A percentile compares a stretch with the other conserved stretches of the same genome.
Evolutionary conservation across 345 rosid genomes (phyloP).

Genomic region (Pugionium cornutum): DNA sequence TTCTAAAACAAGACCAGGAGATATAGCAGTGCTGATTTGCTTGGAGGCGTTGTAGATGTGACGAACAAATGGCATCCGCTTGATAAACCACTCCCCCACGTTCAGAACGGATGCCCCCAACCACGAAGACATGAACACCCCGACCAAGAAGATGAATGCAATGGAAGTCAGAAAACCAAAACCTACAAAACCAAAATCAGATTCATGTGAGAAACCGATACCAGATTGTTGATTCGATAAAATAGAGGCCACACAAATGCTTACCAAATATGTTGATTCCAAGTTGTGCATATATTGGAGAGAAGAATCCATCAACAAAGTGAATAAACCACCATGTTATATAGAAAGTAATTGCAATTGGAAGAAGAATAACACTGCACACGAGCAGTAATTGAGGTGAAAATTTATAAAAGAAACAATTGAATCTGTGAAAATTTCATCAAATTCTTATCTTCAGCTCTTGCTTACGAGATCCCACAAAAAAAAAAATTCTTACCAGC

Average conservation of each 20-base stretch:
- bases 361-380: conserved; percentile 93
- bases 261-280: conserved; percentile 93
- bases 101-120: conserved; percentile 94
- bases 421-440: conserved; percentile 5
- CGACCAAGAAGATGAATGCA: conserved; percentile 92
- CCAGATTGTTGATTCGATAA: neutral
- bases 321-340: conserved; percentile 99
- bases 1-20: conserved; percentile 64
- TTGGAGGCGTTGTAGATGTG: conserved; percentile 97
- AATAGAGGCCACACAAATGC: conserved; percentile 35
- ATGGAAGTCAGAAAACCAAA: conserved; percentile 95
- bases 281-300: conserved; percentile 93
- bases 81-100: conserved; percentile 99
- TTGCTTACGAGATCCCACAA: conserved; percentile 39
- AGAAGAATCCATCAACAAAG: conserved; percentile 98
- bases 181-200: conserved; percentile 49
- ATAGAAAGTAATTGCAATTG: conserved; percentile 93
- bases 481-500: conserved; percentile 60
- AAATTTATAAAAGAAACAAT: conserved; percentile 6
- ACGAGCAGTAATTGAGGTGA: conserved; percentile 32
- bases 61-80: conserved; percentile 97
- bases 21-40: conserved; percentile 99
- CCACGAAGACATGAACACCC: conserved; percentile 99
- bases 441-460: neutral
- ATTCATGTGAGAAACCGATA: neutral